Percentiles rank a stretch among this genome's conserved stretches.
phyloP scores from a whole-genome alignment of 768 basidiomycete species.

The Coprinellus aureogranulatus region DNA sequence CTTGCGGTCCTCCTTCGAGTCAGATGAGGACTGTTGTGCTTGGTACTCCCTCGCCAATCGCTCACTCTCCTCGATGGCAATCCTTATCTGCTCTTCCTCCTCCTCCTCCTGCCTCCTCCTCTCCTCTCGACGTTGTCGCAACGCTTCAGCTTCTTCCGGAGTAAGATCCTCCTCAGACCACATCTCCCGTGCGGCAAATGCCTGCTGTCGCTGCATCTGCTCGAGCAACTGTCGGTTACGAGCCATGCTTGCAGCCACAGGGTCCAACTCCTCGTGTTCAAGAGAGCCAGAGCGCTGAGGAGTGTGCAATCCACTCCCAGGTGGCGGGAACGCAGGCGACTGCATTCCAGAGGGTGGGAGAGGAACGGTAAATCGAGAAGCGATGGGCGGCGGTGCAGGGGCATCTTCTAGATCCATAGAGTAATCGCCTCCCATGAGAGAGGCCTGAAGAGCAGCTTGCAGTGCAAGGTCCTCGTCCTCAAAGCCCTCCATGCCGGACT shows the following conservation, averaged over 20 bases:
- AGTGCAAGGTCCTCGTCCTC: conserved; percentile 88
- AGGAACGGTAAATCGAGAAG: conserved; percentile 12
- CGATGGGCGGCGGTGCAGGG: conserved; percentile 1
- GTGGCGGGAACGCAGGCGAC: conserved; percentile 9
- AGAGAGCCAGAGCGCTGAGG: conserved; percentile 10
- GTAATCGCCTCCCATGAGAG: conserved; percentile 40
- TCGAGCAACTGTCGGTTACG: conserved; percentile 59
- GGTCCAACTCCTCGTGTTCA: conserved; percentile 40
- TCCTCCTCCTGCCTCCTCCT: conserved; percentile 39
- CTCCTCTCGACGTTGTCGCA: conserved; percentile 31
- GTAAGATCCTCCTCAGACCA: conserved; percentile 39
- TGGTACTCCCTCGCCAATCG: conserved; percentile 32
- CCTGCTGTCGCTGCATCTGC: conserved; percentile 64
- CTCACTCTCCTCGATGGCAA: conserved; percentile 62
- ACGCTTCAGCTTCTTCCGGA: conserved; percentile 28
- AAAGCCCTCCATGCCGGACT: conserved; percentile 31
- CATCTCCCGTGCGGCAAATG: conserved; percentile 60
- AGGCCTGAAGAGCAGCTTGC: conserved; percentile 85
- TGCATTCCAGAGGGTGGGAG: conserved; percentile 7
- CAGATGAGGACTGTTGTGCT: background rate
- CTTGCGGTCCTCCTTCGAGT: conserved; percentile 17
- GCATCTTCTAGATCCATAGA: background rate
- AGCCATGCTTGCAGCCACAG: conserved; percentile 65
- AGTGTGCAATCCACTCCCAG: conserved; percentile 8
- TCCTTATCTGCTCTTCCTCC: conserved; percentile 58